Base-by-base conservation (phyloP, 768 basidiomycete species). In the Termitomyces sp. region DNA sequence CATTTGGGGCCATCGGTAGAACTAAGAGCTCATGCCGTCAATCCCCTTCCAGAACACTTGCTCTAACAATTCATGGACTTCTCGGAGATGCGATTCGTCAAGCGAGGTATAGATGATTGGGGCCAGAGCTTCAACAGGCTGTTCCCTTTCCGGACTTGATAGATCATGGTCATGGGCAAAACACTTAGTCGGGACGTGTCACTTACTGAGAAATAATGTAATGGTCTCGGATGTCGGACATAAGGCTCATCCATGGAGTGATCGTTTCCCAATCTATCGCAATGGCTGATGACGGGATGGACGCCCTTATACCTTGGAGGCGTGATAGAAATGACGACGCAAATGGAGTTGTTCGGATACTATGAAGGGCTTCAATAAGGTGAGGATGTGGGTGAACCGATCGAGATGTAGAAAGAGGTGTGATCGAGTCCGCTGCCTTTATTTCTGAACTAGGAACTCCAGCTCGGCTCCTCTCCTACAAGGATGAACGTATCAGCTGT, bases 11-110 rank as follows among this genome's bases (percentile, higher is more conserved):
- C 40, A 54, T 39, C 27, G 11, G 34, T 8, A 37, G n/a, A 39
- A 17, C n/a, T 37, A 39, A 58, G 16, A 39, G 40, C 14, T 19
- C 77, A 50, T 55, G 89, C 90, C 83, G 66, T 89, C 79, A 41
- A 93, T 86, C 14, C 88, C 89, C 10, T 79, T 72, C 91, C 91
- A 92, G 66, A 93, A 93, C 0, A 76, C 79, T 11, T 84, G 76
- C 47, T 76, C 70, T 41, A 93, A 71, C 3, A 92, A 70, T 46
- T 87, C 87, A 57, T 92, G 87, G 16, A 91, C 79, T 66, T 91
- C 89, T 45, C 70, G 70, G 6, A 92, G 67, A 67, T 92, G 88
- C 40, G 64, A 75, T 14, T 71, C 59, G 52, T 81, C 81, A 12
- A 93, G 77, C 30, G 79, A 77, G 17, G 77, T 75, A 58, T 91